Base-by-base conservation (phyloP, 2,329 filamentous ascomycete species). In the Xylariaceae sp. region DNA sequence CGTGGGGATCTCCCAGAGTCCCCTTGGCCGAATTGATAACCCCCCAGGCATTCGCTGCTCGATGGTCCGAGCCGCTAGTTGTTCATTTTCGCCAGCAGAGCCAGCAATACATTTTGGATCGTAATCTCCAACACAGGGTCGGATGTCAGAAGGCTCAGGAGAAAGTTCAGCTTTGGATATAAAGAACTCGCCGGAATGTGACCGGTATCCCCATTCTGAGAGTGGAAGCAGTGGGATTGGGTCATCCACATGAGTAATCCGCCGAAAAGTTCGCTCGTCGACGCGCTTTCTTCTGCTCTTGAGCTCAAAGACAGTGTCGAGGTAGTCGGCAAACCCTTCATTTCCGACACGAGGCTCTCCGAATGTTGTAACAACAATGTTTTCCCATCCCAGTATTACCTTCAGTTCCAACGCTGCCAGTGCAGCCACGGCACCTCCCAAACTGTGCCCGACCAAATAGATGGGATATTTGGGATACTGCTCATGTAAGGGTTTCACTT, bases 341-440 rank as follows among this genome's bases (percentile, higher is more conserved):
- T 85, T 85, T 12, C 81, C 81, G 16, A 82, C 63, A 31, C 78
- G 72, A 16, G 93, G 93, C 64, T 97, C 89, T 9, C 93, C 93
- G 64, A 95, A 98, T 0, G 93, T 97, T 4, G 91, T 97, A 31
- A 95, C 80, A 12, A 74, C 65, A n/a, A 79, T 49, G 3, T 90
- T 81, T 8, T 83, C 65, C 81, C 84, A 93, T 15, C 85, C 88
- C n/a, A 84, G 71, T 0, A 82, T 76, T 18, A 72, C 64, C 44
- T 81, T 76, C 57, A 95, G 77, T 58, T 98, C 93, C 22, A 96
- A 72, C 1, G 79, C 87, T 1, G 90, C 93, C 3, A 98, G 76
- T 1, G 87, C 85, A 3, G 93, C 91, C 2, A 98, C 87, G 0
- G 93, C 90, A 13, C 93, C 93, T 16, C 93, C 93, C 0, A 98